Evolutionary conservation across 2,329 filamentous ascomycete species (phyloP).

Genomic region (Fusarium camptoceras): DNA sequence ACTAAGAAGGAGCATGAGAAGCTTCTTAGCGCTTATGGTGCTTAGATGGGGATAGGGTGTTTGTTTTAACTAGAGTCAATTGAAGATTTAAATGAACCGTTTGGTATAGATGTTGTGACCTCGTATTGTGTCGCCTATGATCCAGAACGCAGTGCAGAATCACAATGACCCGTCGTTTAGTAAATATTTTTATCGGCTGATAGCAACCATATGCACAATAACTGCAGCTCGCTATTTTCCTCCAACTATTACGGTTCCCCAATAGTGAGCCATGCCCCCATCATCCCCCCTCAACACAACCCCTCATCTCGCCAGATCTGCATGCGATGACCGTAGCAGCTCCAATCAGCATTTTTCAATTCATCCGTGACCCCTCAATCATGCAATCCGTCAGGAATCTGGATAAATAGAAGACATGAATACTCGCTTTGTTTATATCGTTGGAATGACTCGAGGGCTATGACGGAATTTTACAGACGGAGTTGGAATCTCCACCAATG

Average conservation of each 20-base stretch:
- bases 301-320: conserved; percentile 11
- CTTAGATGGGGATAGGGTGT: neutral
- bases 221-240: neutral
- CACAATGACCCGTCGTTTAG: no score
- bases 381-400: conserved; percentile 13
- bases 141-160: no score
- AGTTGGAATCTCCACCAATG: conserved; percentile 35
- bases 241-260: neutral
- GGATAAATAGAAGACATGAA: conserved; percentile 31
- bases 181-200: no score
- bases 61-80: neutral
- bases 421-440: neutral
- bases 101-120: no score
- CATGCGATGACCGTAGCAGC: conserved; percentile 12
- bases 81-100: no score
- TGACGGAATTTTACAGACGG: conserved; percentile 13
- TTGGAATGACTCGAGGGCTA: neutral
- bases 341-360: conserved; percentile 17
- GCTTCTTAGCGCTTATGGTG: conserved; percentile 10
- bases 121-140: no score
- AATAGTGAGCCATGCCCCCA: neutral
- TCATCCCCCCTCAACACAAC: conserved; percentile 4
- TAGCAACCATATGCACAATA: no score
- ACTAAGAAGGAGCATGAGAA: conserved; percentile 52
- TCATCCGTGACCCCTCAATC: conserved; percentile 7